These are phyloP conservation scores for Metarhizium album DNA, from an alignment of 2,329 filamentous ascomycete species.

Conservation along the genomic window DNA sequence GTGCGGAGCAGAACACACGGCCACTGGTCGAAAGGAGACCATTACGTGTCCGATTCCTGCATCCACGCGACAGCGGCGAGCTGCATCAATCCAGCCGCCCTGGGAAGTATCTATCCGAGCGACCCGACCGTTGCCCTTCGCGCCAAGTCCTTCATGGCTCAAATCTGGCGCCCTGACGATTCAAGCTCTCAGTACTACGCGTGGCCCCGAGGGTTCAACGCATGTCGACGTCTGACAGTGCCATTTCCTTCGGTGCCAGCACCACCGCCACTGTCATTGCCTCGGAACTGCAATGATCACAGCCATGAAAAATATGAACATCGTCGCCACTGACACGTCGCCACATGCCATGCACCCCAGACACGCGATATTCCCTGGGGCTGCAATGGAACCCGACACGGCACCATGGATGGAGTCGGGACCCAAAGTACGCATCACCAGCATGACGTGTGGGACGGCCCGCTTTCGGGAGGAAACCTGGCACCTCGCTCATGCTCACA, in stretches of 20 bases:
- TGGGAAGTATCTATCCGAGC: too few species aligned
- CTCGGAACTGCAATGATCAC: too few species aligned
- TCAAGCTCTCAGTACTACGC: too few species aligned
- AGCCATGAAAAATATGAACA: not conserved
- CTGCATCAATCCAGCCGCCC: too few species aligned
- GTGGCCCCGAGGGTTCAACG: too few species aligned
- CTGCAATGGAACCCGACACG: not conserved
- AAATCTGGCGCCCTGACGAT: too few species aligned
- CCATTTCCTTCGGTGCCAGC: too few species aligned
- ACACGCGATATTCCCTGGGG: not conserved
- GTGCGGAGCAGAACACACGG: not conserved
- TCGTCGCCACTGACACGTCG: not conserved
- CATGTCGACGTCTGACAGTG: too few species aligned
- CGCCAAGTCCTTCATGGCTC: too few species aligned
- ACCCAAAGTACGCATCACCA: not conserved
- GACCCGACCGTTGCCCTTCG: too few species aligned
- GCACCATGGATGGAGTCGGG: too few species aligned
- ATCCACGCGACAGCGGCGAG: not conserved
- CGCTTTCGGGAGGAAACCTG: not conserved
- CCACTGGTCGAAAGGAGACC: not conserved
- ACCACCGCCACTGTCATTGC: too few species aligned
- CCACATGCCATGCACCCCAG: not conserved
- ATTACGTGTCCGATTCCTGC: not conserved
- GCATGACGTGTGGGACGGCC: not conserved
- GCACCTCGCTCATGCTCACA: not conserved